Percentiles rank a stretch among this genome's conserved stretches.
phyloP scores from a whole-genome alignment of 2,329 filamentous ascomycete species.

The Hymenoscyphus fraxineus region DNA sequence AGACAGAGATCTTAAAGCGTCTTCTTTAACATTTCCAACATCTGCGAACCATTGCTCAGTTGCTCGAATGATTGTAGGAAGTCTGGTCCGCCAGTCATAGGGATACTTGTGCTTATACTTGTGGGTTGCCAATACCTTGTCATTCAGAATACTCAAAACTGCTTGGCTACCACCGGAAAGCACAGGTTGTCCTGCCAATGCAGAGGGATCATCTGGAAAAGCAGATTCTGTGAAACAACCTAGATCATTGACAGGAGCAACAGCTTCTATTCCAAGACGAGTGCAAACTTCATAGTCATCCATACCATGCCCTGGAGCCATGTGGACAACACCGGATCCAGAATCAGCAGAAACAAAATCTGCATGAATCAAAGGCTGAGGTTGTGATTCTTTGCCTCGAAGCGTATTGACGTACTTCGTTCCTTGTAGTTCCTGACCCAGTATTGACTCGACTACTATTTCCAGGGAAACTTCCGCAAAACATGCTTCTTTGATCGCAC shows the following conservation, averaged over 20 bases:
- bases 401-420: slow-evolving; percentile 70
- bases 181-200: slow-evolving; percentile 69
- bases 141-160: slow-evolving; percentile 65
- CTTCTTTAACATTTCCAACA: slow-evolving; percentile 74
- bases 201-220: slow-evolving; percentile 63
- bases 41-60: slow-evolving; percentile 99
- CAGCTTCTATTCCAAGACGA: slow-evolving; percentile 64
- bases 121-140: slow-evolving; percentile 65
- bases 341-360: slow-evolving; percentile 86
- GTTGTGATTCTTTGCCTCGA: slow-evolving; percentile 50
- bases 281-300: slow-evolving; percentile 88
- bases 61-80: slow-evolving; percentile 83
- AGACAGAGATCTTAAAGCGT: slow-evolving; percentile 66
- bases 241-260: slow-evolving; percentile 78
- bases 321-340: slow-evolving; percentile 92
- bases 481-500: slow-evolving; percentile 49
- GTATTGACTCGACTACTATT: slow-evolving; percentile 53
- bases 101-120: slow-evolving; percentile 87
- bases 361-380: slow-evolving; percentile 73
- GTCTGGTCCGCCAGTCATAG: slow-evolving; percentile 95
- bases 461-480: slow-evolving; percentile 34
- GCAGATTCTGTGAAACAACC: slow-evolving; percentile 79
- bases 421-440: slow-evolving; percentile 62
- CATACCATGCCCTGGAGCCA: slow-evolving; percentile 92
- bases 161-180: slow-evolving; percentile 64